These are phyloP conservation scores for Amoebophrya sp. DNA, from an alignment of 169 alveolate genomes.

Conservation along the genomic window DNA sequence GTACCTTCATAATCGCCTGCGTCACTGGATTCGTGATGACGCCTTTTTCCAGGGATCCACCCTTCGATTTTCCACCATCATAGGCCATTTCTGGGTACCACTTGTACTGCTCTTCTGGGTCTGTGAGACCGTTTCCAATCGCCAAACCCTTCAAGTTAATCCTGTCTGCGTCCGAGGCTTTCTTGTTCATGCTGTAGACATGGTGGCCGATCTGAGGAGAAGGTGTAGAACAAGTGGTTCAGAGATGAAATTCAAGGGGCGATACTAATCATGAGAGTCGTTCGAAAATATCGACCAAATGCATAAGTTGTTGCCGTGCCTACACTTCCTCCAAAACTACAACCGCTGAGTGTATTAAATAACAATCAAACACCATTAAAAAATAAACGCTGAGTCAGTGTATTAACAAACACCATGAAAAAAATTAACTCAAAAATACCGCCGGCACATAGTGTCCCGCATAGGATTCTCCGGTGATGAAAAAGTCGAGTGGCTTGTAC, in stretches of 20 bases:
- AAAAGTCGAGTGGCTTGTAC: slow-evolving; percentile 52
- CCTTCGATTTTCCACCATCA: slow-evolving; percentile 58
- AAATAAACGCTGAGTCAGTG: neutral
- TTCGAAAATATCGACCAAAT: neutral
- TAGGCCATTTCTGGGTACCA: slow-evolving; percentile 60
- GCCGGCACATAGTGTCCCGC: slow-evolving; percentile 61
- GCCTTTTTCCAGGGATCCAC: slow-evolving; percentile 52
- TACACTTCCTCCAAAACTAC: slow-evolving; percentile 34
- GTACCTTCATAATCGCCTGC: slow-evolving; percentile 46
- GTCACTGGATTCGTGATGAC: slow-evolving; percentile 40
- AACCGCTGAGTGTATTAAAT: neutral
- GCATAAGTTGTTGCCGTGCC: slow-evolving; percentile 34
- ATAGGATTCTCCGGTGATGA: slow-evolving; percentile 74
- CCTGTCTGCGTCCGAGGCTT: slow-evolving; percentile 32
- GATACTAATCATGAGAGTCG: neutral
- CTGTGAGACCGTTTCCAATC: slow-evolving; percentile 73
- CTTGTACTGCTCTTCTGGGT: slow-evolving; percentile 59
- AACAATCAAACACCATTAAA: neutral
- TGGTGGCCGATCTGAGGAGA: neutral
- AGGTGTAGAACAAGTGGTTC: neutral
- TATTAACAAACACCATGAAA: neutral
- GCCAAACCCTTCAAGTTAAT: slow-evolving; percentile 61
- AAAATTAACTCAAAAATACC: no score
- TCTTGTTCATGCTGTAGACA: neutral
- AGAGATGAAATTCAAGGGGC: slow-evolving; percentile 34